Evolutionary conservation across 306 rosid species (phyloP), one percentile per base, ranked within the genome.

Genomic region (Ormosia semicastrata): DNA sequence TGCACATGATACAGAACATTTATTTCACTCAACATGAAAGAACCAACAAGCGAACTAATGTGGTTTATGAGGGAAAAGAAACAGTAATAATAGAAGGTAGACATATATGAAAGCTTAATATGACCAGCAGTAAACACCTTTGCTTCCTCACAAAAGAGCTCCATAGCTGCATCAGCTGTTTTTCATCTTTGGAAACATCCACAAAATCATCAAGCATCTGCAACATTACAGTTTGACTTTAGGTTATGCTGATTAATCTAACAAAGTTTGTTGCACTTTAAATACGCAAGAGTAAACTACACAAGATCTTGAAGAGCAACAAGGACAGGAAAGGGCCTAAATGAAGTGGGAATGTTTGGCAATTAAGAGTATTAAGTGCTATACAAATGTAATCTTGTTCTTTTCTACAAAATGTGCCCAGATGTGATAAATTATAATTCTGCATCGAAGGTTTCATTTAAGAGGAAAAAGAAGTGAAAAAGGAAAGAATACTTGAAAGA

Each of bases 191-290:
- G 84, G 92, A 88, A 85, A 95, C 99, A 87, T 95, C 99, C 80
- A 92, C 98, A 86, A 95, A 95, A 89, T 95, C 99, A 77, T 95
- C 98, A 70, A 95, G 99, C 98, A 95, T 93, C 99, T 95, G 92
- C 84, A 86, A 82, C 78, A 77, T 69, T 66, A 84, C 53, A 83
- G 65, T 63, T 79, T 58, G 43, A 46, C 82, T 68, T 87, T 85
- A 81, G 66, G 65, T 68, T 77, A 69, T 14, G 4, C 0, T 32
- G 39, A 54, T 40, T 70, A 46, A 83, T 54, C 60, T 54, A 50
- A 40, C 14, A 3, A 6, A 73, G 68, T 59, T 37, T 13, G 30
- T 60, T 43, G 64, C 53, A 63, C 50, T 39, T 70, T 12, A 77
- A 70, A 44, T 6, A 63, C 53, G 78, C 37, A 74, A 44, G 24